These are phyloP conservation scores for Fusarium phyllophilum DNA, from an alignment of 2,329 filamentous ascomycete genomes.

Conservation along the genomic window DNA sequence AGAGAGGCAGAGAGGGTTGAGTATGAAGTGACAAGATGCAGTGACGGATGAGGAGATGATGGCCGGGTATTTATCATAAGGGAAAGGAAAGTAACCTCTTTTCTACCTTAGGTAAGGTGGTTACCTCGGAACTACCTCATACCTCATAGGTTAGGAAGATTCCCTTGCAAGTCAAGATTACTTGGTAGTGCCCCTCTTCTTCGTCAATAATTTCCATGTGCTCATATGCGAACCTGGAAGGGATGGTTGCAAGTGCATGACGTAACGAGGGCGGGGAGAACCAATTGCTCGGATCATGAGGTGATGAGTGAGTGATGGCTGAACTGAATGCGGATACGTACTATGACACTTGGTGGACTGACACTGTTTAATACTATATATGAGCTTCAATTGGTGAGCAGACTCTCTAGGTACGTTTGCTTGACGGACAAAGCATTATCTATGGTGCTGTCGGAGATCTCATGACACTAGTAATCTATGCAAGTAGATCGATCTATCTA, in stretches of 20 bases:
- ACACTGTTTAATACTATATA: background rate
- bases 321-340: slow-evolving; percentile 18
- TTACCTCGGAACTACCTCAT: slow-evolving; percentile 21
- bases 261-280: slow-evolving; percentile 40
- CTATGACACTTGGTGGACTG: background rate
- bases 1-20: background rate
- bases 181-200: slow-evolving; percentile 22
- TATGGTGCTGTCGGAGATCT: background rate
- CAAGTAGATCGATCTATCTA: too few relatives aligned
- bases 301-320: background rate
- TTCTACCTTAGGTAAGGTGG: background rate
- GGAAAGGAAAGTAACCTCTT: slow-evolving; percentile 1
- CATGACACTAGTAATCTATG: background rate
- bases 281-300: slow-evolving; percentile 27
- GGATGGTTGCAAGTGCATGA: slow-evolving; percentile 43
- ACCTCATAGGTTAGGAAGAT: slow-evolving; percentile 21
- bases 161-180: slow-evolving; percentile 8
- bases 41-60: slow-evolving; percentile 22
- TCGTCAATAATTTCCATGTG: slow-evolving; percentile 25
- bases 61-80: slow-evolving; percentile 35
- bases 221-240: slow-evolving; percentile 29
- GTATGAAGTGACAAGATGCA: slow-evolving; percentile 11
- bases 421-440: background rate
- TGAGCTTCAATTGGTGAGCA: background rate
- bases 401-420: background rate